These are phyloP conservation scores for Ustilaginoidea virens DNA, from an alignment of 2,329 filamentous ascomycete genomes.

Conservation along the genomic window DNA sequence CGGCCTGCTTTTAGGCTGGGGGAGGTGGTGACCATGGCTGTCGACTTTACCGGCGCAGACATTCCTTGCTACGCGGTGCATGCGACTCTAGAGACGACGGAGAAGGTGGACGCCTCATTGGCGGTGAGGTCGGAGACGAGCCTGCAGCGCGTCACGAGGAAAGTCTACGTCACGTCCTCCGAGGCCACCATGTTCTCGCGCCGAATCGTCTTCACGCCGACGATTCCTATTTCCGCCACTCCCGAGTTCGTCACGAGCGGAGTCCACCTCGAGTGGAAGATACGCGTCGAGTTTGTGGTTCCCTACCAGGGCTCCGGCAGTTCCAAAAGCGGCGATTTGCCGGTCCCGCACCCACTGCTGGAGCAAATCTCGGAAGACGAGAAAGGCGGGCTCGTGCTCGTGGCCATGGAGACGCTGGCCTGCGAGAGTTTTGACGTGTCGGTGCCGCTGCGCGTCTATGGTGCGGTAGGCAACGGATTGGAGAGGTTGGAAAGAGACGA, in stretches of 20 bases:
- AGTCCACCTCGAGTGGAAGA: conserved; percentile 73
- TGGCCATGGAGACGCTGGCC: conserved; percentile 60
- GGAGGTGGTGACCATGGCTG: conserved; percentile 67
- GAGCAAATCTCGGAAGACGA: conserved; percentile 71
- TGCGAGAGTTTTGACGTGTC: conserved; percentile 87
- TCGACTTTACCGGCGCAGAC: conserved; percentile 68
- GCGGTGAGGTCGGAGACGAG: conserved; percentile 75
- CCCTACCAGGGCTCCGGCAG: conserved; percentile 31
- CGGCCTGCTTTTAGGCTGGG: conserved; percentile 80
- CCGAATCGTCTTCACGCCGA: conserved; percentile 64
- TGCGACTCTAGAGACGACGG: conserved; percentile 70
- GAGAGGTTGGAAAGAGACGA: conserved; percentile 41
- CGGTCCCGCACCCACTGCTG: conserved; percentile 36
- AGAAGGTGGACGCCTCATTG: conserved; percentile 65
- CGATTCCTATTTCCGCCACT: conserved; percentile 69
- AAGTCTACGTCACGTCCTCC: conserved; percentile 60
- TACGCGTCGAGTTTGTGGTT: conserved; percentile 86
- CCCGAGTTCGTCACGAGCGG: conserved; percentile 88
- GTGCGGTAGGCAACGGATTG: conserved; percentile 40
- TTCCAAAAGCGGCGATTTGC: conserved; percentile 8
- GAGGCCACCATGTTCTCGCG: conserved; percentile 74
- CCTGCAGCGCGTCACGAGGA: conserved; percentile 73
- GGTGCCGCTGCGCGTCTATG: conserved; percentile 72
- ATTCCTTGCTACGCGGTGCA: conserved; percentile 78
- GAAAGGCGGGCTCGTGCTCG: conserved; percentile 55